Base-by-base conservation (phyloP, 148 eudicot genomes). In the Diospyros lotus region DNA sequence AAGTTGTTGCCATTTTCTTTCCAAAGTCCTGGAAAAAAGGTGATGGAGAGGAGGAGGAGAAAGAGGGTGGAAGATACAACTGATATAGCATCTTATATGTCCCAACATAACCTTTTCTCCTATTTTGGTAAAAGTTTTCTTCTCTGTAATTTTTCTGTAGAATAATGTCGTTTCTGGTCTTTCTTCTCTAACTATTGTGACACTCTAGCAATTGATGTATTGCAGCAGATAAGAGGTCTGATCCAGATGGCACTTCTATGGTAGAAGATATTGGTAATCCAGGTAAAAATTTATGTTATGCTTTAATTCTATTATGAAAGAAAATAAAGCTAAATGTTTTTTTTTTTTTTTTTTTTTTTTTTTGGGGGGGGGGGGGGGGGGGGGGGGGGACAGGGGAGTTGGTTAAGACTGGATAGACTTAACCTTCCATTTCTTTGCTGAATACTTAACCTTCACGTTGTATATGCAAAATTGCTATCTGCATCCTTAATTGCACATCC, bases 51-150 rank as follows among this genome's bases (percentile, higher is more conserved):
- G 83, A 87, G 93, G 78, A 94, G 89, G 75, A 73, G 98, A 72
- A 89, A 84, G 77, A 89, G 77, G 72, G 84, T 89, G 46, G 98
- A 94, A 80, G 84, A 87, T 67, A 76, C 84, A 73, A 81, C 85
- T 44, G 98, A 92, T 77, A 56, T 84, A 18, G 69, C 85, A 61
- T 86, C 86, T 58, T 89, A 82, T 77, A 80, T 89, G 88, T 86
- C 94, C 71, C 86, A 80, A 28, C 98, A 94, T 76, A 84, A 79
- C 71, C 89, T 94, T 80, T 94, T 94, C 87, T 90, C 97, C 51
- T 86, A 87, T 75, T 66, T 66, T 67, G 96, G 98, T 94, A 90
- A 67, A 64, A 12, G 17, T 54, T 48, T 28, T 75, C 45, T 42
- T 73, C 73, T 58, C 67, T 56, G 13, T 62, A 11, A 11, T 38